Evolutionary conservation across 352 stramenopile genomes (phyloP).

Genomic region (Sclerospora graminicola): DNA sequence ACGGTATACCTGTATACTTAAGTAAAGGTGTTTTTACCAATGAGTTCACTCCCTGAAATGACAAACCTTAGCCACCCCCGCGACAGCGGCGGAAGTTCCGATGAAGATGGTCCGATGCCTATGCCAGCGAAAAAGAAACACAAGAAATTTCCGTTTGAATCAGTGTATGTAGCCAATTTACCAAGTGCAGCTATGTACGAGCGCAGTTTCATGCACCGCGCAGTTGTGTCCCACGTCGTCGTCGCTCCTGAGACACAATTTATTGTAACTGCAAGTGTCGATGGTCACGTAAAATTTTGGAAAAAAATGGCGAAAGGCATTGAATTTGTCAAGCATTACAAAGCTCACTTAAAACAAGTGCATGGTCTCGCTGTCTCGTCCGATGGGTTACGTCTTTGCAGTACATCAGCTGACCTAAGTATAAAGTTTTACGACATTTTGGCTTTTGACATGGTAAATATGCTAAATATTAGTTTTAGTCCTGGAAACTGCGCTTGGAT

Average conservation of each 20-base stretch:
- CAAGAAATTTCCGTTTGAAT: constrained; percentile 50
- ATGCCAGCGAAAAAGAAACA: constrained; percentile 38
- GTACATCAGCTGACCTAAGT: constrained; percentile 81
- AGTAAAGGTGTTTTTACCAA: too few species aligned
- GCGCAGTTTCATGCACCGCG: constrained; percentile 96
- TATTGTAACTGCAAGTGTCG: constrained; percentile 89
- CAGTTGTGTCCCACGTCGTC: constrained; percentile 88
- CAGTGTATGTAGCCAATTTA: constrained; percentile 71
- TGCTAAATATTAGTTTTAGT: constrained; percentile 80
- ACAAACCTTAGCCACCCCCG: background rate
- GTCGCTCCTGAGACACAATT: constrained; percentile 92
- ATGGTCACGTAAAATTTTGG: constrained; percentile 99
- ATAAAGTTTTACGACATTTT: constrained; percentile 99
- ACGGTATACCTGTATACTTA: too few species aligned
- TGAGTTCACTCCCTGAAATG: too few species aligned
- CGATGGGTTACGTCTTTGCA: constrained; percentile 83
- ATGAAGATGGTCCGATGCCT: constrained; percentile 54
- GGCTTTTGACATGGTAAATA: constrained; percentile 97
- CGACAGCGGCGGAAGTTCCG: background rate
- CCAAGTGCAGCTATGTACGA: constrained; percentile 90
- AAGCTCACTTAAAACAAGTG: constrained; percentile 90
- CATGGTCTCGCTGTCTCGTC: constrained; percentile 69
- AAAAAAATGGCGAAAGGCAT: constrained; percentile 93
- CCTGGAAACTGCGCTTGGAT: constrained; percentile 75
- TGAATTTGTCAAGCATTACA: constrained; percentile 99